Conservation (phyloP, 768 basidiomycete species). For the Phaeolepiota aurea region DNA sequence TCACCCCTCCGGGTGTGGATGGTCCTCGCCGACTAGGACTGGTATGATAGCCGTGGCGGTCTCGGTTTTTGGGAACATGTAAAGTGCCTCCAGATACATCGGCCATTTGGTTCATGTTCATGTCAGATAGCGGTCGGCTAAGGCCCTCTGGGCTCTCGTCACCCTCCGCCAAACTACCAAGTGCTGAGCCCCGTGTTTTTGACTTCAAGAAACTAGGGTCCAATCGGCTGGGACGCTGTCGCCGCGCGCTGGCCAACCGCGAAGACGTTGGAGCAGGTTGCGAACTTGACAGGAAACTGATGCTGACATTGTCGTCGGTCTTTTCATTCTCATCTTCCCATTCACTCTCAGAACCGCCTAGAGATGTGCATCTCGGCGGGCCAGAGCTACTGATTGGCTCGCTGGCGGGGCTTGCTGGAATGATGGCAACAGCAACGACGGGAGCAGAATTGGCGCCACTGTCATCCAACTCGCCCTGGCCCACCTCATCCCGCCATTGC, state of each 20-base stretch:
- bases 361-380: slow-evolving; percentile 34
- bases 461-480: slow-evolving; percentile 76
- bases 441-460: slow-evolving; percentile 26
- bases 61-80: slow-evolving; percentile 30
- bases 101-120: slow-evolving; percentile 49
- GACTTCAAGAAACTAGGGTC: slow-evolving; percentile 64
- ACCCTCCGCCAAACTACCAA: slow-evolving; percentile 64
- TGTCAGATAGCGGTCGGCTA: slow-evolving; percentile 49
- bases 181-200: slow-evolving; percentile 32
- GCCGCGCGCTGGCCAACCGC: slow-evolving; percentile 24
- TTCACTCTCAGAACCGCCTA: slow-evolving; percentile 67
- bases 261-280: slow-evolving; percentile 23
- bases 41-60: slow-evolving; percentile 17
- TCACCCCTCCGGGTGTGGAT: slow-evolving; percentile 30
- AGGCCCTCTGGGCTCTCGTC: slow-evolving; percentile 45
- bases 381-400: slow-evolving; percentile 18
- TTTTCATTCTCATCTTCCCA: slow-evolving; percentile 88
- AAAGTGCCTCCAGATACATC: slow-evolving; percentile 14
- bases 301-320: slow-evolving; percentile 61
- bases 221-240: slow-evolving; percentile 58
- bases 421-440: slow-evolving; percentile 27
- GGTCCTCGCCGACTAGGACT: slow-evolving; percentile 47
- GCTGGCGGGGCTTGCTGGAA: slow-evolving; percentile 32
- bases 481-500: slow-evolving; percentile 83
- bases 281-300: slow-evolving; percentile 31